These are phyloP conservation scores for Microdochium paspali DNA, from an alignment of 2,329 filamentous ascomycete species.

Conservation along the genomic window DNA sequence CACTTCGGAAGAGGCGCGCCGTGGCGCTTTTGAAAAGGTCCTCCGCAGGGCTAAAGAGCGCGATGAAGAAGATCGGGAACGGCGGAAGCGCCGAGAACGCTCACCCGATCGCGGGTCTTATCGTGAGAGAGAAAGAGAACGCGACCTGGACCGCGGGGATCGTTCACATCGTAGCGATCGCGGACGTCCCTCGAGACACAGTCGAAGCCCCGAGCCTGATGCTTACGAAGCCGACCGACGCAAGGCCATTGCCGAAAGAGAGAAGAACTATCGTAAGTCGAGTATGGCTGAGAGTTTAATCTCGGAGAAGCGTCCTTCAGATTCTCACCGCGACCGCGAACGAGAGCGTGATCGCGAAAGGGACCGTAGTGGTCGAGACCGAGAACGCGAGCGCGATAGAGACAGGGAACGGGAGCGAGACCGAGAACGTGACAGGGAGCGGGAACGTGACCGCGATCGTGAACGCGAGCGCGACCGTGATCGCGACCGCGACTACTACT, in stretches of 20 bases:
- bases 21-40: slow-evolving; percentile 82
- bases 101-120: slow-evolving; percentile 43
- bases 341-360: slow-evolving; percentile 25
- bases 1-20: slow-evolving; percentile 71
- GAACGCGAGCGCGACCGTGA: slow-evolving; percentile 27
- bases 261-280: slow-evolving; percentile 82
- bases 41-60: slow-evolving; percentile 86
- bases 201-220: slow-evolving; percentile 85
- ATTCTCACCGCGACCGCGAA: slow-evolving; percentile 33
- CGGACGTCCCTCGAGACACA: slow-evolving; percentile 51
- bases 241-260: slow-evolving; percentile 86
- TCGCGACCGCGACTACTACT: slow-evolving; percentile 38
- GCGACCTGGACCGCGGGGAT: slow-evolving; percentile 43
- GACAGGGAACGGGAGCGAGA: slow-evolving; percentile 22
- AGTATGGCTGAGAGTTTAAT: slow-evolving; percentile 57
- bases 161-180: slow-evolving; percentile 49
- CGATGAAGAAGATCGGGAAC: slow-evolving; percentile 72
- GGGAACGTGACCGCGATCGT: slow-evolving; percentile 24
- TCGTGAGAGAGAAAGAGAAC: slow-evolving; percentile 29
- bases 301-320: slow-evolving; percentile 40
- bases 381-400: slow-evolving; percentile 32
- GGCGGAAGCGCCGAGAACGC: slow-evolving; percentile 48
- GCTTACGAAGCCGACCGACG: slow-evolving; percentile 92
- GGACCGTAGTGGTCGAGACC: slow-evolving; percentile 23
- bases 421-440: slow-evolving; percentile 16